Base-by-base conservation (phyloP, 2,329 filamentous ascomycete species). In the Alternaria hordeiaustralica region DNA sequence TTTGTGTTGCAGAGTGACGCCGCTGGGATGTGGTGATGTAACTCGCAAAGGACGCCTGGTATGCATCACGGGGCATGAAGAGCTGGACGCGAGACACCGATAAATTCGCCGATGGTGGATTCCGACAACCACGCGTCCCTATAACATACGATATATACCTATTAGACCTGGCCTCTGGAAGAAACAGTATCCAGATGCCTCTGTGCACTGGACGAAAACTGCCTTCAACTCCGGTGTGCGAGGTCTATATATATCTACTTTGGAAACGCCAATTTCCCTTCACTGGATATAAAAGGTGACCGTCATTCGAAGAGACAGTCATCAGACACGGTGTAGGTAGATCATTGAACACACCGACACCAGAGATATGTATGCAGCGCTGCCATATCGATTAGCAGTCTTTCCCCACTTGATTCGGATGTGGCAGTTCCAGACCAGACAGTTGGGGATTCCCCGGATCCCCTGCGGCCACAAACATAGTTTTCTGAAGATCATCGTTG, bases 51-150 rank as follows among this genome's bases (percentile, higher is more conserved):
- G 21, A 12, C 30, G 30, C 49, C 49, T n/a, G 21, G 25, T 9
- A 53, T 49, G 26, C 25, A 60, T 62, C 20, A 62, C 47, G 60
- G 46, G 47, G 26, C 26, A 33, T 50, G 36, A 44, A 47, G 47
- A 59, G 47, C 21, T 59, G 60, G n/a, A 58, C 30, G 49, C 20
- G 45, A 54, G 23, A 8, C 60, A 58, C 60, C 60, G 60, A 56
- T 28, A 54, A 23, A 62, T 15, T 41, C 28, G 49, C 49, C 49
- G 49, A 12, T 30, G 28, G 33, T 20, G 28, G 28, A 20, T 9
- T 15, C 60, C 55, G 47, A 53, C 49, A 44, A 62, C 60, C 25
- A 62, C 55, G 60, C 60, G 60, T 62, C 60, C 55, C 45, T 58
- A 47, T 58, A 62, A 36, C 41, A 25, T 44, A 15, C 55, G 30